Percentiles rank a stretch among this genome's conserved stretches.
Conservation (phyloP, 495 filamentous ascomycete species). For the Oleoguttula mirabilis region DNA sequence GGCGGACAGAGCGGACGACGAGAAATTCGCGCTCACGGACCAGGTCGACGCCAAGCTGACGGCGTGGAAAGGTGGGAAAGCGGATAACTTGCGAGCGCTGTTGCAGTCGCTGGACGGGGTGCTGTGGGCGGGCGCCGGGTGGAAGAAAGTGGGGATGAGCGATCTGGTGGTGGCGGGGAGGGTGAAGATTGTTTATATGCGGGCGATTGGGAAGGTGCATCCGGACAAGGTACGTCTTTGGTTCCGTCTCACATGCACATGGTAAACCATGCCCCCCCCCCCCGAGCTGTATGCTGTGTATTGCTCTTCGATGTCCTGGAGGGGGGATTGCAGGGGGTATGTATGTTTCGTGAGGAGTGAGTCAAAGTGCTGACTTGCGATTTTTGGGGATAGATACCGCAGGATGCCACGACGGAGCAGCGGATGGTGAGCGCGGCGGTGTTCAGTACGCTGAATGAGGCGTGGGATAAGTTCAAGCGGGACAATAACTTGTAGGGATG, state of each 20-base stretch:
- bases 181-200: conserved; percentile 98
- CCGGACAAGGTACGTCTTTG: conserved; percentile 87
- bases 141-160: conserved; percentile 92
- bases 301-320: not conserved
- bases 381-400: conserved; percentile 53
- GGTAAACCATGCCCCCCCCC: too few species aligned
- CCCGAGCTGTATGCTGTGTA: too few species aligned
- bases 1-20: conserved; percentile 72
- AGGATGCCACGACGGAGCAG: conserved; percentile 84
- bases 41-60: conserved; percentile 65
- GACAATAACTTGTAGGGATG: conserved; percentile 66
- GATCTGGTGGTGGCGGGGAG: conserved; percentile 80
- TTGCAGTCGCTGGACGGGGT: conserved; percentile 80
- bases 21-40: conserved; percentile 82
- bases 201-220: conserved; percentile 95
- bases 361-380: not conserved
- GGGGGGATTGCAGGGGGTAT: not conserved
- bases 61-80: conserved; percentile 75
- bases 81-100: conserved; percentile 82
- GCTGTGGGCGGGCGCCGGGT: conserved; percentile 81
- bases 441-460: conserved; percentile 88
- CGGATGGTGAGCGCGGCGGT: conserved; percentile 83
- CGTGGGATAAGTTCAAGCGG: conserved; percentile 93
- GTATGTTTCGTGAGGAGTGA: not conserved
- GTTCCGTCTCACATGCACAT: not conserved